Evolutionary conservation across 305 asterid genomes (phyloP), one percentile per base, ranked within the genome.

Genomic region (Petunia hybrid): DNA sequence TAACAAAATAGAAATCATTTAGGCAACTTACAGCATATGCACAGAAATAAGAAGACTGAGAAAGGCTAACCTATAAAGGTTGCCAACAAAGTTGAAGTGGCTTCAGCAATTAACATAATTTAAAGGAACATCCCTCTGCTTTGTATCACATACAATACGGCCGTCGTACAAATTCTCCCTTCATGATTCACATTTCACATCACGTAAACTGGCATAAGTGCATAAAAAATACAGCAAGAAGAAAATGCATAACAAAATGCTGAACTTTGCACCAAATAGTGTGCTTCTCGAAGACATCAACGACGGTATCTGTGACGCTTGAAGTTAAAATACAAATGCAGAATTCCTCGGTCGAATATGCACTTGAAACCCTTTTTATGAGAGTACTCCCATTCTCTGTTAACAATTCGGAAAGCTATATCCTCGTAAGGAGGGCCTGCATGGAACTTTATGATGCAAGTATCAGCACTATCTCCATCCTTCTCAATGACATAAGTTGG

Each of bases 281-380:
- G 43, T 73, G 61, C 78, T 73, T 73, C 45, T 46, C 0, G 45
- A 73, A 14, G 10, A 8, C 51, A 36, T 83, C 86, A 83, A 43
- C 81, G 69, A 35, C 84, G 86, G 74, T 83, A 83, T 55, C 84
- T 5, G 62, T 80, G 39, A 46, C 82, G 83, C 39, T 80, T 83
- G 84, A 83, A 83, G 68, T 80, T 80, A 12, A 83, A 80, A 14
- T 83, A 76, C 46, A 80, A 31, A 46, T 80, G 81, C 45, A 83
- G 60, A 5, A 83, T 80, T 35, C 86, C 86, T 66, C 83, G 14
- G 57, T 83, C 84, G 14, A 83, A 83, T 51, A 78, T 80, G 81
- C 86, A 83, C 56, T 83, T 83, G 83, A 83, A 83, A 39, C 84
- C 86, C 73, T 80, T 83, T 60, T 83, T 83, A 42, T 56, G 81